Evolutionary conservation across 2,329 filamentous ascomycete genomes (phyloP), one percentile per base, ranked within the genome.

Genomic region (Neurospora crassa): DNA sequence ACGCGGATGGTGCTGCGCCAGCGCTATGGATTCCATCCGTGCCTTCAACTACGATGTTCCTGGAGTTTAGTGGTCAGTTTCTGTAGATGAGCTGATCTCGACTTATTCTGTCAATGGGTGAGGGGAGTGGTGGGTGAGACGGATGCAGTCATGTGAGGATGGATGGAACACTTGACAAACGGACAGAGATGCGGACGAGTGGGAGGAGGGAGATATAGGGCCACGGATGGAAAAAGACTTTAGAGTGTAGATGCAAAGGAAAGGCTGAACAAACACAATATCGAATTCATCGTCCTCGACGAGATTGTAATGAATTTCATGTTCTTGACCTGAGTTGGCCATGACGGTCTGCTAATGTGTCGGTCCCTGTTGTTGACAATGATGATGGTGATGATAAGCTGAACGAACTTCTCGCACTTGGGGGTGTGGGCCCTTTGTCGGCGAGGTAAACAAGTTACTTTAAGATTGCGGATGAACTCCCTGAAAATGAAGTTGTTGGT

Each of bases 241-340:
- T 10, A 2, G 20, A 12, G 1, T 12, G 10, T 47, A 20, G 12
- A 47, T 29, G 5, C 5, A 6, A 24, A 37, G 24, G 24, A 24
- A 29, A 47, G 69, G 10, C 14, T 43, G 47, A 29, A 81, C 84
- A 75, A 79, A 88, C 86, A 88, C 79, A 67, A 85, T 85, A 76
- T 87, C 86, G 74, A 87, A 87, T 78, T 87, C 86, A 45, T 86
- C 83, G 70, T 85, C 82, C 40, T 81, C 74, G 53, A 86, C 80
- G 72, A 86, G 76, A 72, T 83, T 79, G 74, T 83, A 79, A 70
- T 82, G 79, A 70, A 81, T 73, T 12, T 79, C 79, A 77, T 79
- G 67, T 74, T 73, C 40, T 29, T 53, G 12, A 40, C 18, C 70
- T 11, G 53, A 34, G 14, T 63, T 37, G 53, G 53, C 8, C 53